Evolutionary conservation across 2,329 filamentous ascomycete species (phyloP).

Genomic region (Chaetomiaceae sp.): DNA sequence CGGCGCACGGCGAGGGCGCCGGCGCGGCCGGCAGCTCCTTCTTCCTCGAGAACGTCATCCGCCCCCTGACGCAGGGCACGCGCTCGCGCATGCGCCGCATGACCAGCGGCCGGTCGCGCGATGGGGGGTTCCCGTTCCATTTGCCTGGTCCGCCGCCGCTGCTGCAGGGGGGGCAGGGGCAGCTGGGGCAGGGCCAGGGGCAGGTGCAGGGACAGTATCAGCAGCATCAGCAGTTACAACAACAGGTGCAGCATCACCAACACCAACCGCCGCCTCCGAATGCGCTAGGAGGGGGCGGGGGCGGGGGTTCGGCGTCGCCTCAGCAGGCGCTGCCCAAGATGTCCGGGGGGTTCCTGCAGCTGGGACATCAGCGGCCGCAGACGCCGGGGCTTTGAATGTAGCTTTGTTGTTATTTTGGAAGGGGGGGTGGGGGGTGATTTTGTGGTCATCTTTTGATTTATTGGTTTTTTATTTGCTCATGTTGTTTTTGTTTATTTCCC

Average conservation of each 20-base stretch:
- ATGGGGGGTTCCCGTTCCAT: constrained; percentile 23
- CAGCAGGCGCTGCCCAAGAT: constrained; percentile 5
- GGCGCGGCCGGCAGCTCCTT: constrained; percentile 39
- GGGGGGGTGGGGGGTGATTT: too few relatives aligned
- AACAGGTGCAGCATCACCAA: neutral
- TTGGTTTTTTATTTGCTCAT: too few relatives aligned
- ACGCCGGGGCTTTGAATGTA: constrained; percentile 2
- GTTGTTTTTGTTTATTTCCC: too few relatives aligned
- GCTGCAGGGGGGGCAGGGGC: too few relatives aligned
- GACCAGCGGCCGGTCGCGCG: constrained; percentile 49
- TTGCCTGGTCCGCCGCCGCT: constrained; percentile 7
- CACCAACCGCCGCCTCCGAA: neutral
- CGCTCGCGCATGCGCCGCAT: constrained; percentile 56
- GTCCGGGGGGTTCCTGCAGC: constrained; percentile 1
- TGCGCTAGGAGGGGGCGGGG: neutral
- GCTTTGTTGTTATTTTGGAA: too few relatives aligned
- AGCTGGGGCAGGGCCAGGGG: too few relatives aligned
- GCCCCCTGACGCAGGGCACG: constrained; percentile 52
- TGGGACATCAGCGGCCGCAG: constrained; percentile 5
- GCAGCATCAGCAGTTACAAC: neutral
- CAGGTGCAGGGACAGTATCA: too few relatives aligned
- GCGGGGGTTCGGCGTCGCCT: neutral
- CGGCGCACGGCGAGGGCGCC: constrained; percentile 31
- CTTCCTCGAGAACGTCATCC: constrained; percentile 58
- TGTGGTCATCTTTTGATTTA: too few relatives aligned